Percentiles rank a stretch among this genome's conserved stretches.
phyloP scores from a whole-genome alignment of 805 yeast species.

The Yarrowia divulgata region DNA sequence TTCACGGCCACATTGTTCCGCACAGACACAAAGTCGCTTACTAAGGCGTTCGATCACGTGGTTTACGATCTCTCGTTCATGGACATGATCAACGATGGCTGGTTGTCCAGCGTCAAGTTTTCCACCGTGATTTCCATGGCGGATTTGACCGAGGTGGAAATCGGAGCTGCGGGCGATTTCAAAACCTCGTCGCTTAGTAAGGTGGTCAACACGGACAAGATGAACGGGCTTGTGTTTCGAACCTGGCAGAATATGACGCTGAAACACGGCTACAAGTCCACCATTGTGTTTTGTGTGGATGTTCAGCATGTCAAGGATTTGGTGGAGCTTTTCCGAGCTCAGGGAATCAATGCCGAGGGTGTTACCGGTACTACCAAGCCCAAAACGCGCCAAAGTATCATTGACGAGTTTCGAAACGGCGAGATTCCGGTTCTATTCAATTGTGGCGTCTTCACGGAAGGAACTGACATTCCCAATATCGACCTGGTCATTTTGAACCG shows the following conservation, averaged over 20 bases:
- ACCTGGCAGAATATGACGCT: conserved; percentile 57
- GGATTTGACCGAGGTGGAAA: conserved; percentile 54
- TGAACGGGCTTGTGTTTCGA: conserved; percentile 62
- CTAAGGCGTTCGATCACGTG: conserved; percentile 70
- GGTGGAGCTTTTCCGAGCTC: conserved; percentile 58
- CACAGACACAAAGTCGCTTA: conserved; percentile 69
- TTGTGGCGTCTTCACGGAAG: conserved; percentile 91
- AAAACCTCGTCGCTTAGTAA: conserved; percentile 58
- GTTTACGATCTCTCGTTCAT: conserved; percentile 71
- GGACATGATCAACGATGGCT: conserved; percentile 71
- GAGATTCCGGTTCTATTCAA: conserved; percentile 76
- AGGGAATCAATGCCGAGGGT: conserved; percentile 72
- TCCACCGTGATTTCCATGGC: conserved; percentile 61
- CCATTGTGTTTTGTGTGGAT: conserved; percentile 81
- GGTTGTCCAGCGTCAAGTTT: conserved; percentile 73
- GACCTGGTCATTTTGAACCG: conserved; percentile 80
- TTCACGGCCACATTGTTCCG: conserved; percentile 88
- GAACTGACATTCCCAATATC: conserved; percentile 90
- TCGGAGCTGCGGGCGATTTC: conserved; percentile 59
- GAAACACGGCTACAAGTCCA: conserved; percentile 58
- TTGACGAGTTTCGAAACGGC: conserved; percentile 68
- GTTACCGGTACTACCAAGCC: conserved; percentile 72
- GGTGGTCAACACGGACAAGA: conserved; percentile 61
- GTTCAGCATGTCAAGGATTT: conserved; percentile 68
- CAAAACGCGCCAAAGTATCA: conserved; percentile 58